These are phyloP conservation scores for Chamaecyparis obtusa DNA, from an alignment of 75 land plant genomes.

Conservation along the genomic window DNA sequence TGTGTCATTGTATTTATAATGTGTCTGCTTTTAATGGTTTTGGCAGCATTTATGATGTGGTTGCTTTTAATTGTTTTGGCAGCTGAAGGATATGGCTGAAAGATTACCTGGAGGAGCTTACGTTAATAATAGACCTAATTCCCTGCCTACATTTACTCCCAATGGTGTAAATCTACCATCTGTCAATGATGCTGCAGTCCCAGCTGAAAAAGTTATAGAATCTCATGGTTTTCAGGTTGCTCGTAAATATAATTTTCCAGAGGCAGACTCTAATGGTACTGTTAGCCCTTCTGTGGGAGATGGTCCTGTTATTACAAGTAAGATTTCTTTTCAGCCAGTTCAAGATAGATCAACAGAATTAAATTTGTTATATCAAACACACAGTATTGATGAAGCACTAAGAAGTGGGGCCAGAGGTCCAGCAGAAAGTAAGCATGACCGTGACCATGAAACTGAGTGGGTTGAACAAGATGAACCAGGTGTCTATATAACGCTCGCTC, in stretches of 20 bases:
- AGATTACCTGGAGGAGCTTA: constrained; percentile 34
- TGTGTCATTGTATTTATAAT: neutral
- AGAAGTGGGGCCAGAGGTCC: constrained; percentile 26
- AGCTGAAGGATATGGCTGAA: constrained; percentile 71
- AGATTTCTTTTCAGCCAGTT: constrained; percentile 6
- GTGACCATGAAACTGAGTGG: constrained; percentile 44
- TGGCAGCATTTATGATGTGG: constrained; percentile 27
- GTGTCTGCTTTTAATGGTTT: constrained; percentile 7
- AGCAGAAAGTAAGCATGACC: constrained; percentile 11
- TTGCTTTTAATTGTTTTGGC: constrained; percentile 17
- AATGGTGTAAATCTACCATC: neutral
- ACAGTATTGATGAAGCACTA: constrained; percentile 11
- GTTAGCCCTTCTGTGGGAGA: constrained; percentile 6
- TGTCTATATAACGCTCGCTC: constrained; percentile 70
- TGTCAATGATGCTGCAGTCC: constrained; percentile 2
- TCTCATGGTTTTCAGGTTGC: neutral
- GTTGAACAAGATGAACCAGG: constrained; percentile 87
- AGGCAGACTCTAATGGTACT: constrained; percentile 31
- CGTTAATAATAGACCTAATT: neutral
- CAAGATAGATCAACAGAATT: neutral
- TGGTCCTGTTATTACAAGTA: constrained; percentile 14
- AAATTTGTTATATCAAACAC: neutral
- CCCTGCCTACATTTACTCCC: neutral
- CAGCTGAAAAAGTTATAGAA: constrained; percentile 7
- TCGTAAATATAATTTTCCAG: constrained; percentile 5